phyloP scores from a whole-genome alignment of 2,329 filamentous ascomycete species.

The Xylaria sp. region DNA sequence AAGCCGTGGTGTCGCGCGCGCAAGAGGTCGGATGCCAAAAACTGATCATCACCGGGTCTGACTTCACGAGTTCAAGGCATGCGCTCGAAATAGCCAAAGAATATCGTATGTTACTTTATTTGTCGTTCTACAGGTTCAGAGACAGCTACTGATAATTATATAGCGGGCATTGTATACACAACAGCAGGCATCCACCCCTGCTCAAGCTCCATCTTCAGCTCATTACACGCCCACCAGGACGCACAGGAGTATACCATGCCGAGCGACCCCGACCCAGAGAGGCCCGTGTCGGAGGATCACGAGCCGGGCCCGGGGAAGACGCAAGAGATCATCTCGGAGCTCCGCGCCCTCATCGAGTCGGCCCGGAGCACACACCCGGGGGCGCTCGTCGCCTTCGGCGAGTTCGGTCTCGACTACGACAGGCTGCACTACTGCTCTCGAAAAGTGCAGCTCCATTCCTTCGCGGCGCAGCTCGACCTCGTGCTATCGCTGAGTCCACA shows the following conservation, averaged over 20 bases:
- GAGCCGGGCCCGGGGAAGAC: slow-evolving; percentile 58
- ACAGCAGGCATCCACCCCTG: slow-evolving; percentile 97
- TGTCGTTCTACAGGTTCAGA: neutral
- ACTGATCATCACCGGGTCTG: slow-evolving; percentile 92
- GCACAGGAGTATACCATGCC: slow-evolving; percentile 59
- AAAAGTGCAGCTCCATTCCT: slow-evolving; percentile 84
- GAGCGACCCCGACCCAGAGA: slow-evolving; percentile 63
- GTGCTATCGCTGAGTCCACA: slow-evolving; percentile 75
- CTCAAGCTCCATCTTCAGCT: slow-evolving; percentile 80
- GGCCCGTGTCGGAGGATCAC: slow-evolving; percentile 61
- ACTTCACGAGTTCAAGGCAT: slow-evolving; percentile 79
- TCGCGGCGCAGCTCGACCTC: slow-evolving; percentile 82
- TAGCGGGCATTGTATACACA: slow-evolving; percentile 81
- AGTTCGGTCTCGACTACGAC: slow-evolving; percentile 97
- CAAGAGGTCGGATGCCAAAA: slow-evolving; percentile 83
- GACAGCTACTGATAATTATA: slow-evolving; percentile 16
- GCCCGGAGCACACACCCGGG: slow-evolving; percentile 56
- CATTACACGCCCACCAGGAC: slow-evolving; percentile 56
- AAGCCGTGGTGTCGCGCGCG: slow-evolving; percentile 81
- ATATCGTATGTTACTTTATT: slow-evolving; percentile 68
- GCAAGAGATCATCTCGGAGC: slow-evolving; percentile 62
- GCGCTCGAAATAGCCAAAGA: slow-evolving; percentile 78
- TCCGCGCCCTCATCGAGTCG: slow-evolving; percentile 72
- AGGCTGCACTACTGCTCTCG: slow-evolving; percentile 83
- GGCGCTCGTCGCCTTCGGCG: slow-evolving; percentile 83